A percentile compares a stretch with the other conserved stretches of the same genome.
These are phyloP conservation scores for Psilocybe subaeruginosa DNA, from an alignment of 768 basidiomycete species.

Conservation along the genomic window DNA sequence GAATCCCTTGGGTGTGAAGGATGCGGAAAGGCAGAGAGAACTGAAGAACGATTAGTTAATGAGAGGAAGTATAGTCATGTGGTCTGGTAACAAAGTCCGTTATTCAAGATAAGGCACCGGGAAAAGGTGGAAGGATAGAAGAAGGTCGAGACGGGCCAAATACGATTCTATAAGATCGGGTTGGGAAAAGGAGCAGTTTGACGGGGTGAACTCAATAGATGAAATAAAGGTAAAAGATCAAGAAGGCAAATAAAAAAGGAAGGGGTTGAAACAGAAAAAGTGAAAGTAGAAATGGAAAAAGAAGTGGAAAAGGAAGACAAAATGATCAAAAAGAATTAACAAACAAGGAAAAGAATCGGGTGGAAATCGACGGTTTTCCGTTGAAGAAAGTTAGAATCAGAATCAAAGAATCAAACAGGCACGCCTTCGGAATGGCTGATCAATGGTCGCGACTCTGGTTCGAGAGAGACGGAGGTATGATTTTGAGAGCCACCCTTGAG, in stretches of 20 bases:
- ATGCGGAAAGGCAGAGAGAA: neutral
- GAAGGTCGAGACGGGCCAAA: neutral
- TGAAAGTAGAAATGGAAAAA: neutral
- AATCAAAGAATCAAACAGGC: neutral
- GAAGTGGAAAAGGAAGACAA: neutral
- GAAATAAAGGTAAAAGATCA: neutral
- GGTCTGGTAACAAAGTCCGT: constrained; percentile 3
- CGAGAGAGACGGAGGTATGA: neutral
- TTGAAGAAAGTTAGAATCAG: neutral
- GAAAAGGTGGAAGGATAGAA: neutral
- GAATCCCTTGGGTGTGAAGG: neutral
- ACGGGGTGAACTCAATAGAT: constrained; percentile 5
- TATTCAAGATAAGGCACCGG: neutral
- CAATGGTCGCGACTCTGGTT: constrained; percentile 2
- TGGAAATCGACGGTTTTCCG: neutral
- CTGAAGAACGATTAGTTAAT: constrained; percentile 10
- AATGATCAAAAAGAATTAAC: constrained; percentile 3
- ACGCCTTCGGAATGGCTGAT: neutral
- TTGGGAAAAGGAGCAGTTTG: neutral
- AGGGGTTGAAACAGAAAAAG: neutral
- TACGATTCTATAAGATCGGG: neutral
- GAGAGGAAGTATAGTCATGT: constrained; percentile 12
- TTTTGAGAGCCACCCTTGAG: constrained; percentile 24
- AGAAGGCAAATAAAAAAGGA: neutral
- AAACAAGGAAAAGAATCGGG: neutral